Conservation (phyloP, 2,329 filamentous ascomycete species). For the Moelleriella libera region DNA sequence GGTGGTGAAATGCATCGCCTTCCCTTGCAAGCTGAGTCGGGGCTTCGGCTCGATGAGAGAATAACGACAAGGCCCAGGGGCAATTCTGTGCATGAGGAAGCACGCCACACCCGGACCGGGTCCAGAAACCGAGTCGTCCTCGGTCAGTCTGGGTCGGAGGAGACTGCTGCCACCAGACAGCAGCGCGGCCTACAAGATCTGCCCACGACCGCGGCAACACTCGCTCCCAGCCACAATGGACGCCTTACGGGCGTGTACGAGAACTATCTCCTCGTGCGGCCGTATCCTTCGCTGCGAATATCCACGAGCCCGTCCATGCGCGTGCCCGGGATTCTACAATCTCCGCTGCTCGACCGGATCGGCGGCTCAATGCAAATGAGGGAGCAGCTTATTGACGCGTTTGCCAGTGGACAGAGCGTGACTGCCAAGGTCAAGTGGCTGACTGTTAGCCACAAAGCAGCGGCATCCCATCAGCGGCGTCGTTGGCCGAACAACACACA, state of each 20-base stretch:
- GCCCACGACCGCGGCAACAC: constrained; percentile 1
- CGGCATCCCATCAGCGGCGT: background rate
- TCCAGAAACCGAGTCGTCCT: constrained; percentile 7
- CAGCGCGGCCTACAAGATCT: background rate
- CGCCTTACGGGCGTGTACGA: constrained; percentile 24
- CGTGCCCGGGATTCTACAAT: constrained; percentile 52
- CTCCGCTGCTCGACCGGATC: constrained; percentile 38
- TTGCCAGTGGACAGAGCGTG: constrained; percentile 54
- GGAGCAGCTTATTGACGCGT: constrained; percentile 38
- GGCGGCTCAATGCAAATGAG: constrained; percentile 33
- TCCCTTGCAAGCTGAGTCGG: constrained; percentile 5
- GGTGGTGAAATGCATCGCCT: constrained; percentile 49
- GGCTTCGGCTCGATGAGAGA: constrained; percentile 2
- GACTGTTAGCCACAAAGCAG: constrained; percentile 1
- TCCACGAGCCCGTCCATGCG: constrained; percentile 56
- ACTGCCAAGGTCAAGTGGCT: constrained; percentile 48
- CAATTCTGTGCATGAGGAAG: background rate
- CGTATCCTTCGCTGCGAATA: constrained; percentile 50
- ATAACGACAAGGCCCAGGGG: background rate
- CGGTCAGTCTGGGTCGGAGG: background rate
- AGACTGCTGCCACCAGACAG: background rate
- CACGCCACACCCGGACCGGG: background rate
- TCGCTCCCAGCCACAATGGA: constrained; percentile 7
- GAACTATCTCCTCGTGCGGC: constrained; percentile 50
- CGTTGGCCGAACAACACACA: constrained; percentile 3